Conservation (phyloP, 225 moss, liverwort and hornwort species). For the Bryoerythrophyllum caledonicum region DNA sequence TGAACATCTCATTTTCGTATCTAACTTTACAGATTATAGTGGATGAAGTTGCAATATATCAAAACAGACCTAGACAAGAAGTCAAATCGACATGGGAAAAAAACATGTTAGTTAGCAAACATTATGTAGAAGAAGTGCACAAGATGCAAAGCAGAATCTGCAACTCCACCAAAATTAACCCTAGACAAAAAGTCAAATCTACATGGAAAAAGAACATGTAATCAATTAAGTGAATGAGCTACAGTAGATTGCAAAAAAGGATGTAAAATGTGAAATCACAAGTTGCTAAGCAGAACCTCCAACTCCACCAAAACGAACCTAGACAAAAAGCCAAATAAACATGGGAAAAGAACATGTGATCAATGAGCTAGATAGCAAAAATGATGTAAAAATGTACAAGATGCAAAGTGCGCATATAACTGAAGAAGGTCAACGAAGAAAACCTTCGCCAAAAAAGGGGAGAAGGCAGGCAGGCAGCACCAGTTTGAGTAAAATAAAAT, state of each 20-base stretch:
- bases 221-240: background rate
- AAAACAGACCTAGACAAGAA: too few relatives aligned
- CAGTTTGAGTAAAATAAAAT: conserved; percentile 1
- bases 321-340: too few relatives aligned
- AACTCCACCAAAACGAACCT: background rate
- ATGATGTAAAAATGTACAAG: conserved; percentile 19
- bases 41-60: too few relatives aligned
- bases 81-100: too few relatives aligned
- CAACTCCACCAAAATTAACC: conserved; percentile 6
- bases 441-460: background rate
- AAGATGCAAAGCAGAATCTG: conserved; percentile 16
- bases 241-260: conserved; percentile 4
- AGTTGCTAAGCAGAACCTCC: too few relatives aligned
- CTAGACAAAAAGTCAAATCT: too few relatives aligned
- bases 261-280: conserved; percentile 17
- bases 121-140: conserved; percentile 18
- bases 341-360: too few relatives aligned
- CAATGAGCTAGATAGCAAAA: background rate
- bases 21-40: too few relatives aligned
- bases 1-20: too few relatives aligned
- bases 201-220: too few relatives aligned
- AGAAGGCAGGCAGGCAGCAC: too few relatives aligned
- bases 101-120: background rate
- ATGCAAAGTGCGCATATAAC: conserved; percentile 22
- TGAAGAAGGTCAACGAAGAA: conserved; percentile 14